Conservation (phyloP, 805 yeast species). For the Starmerella riodocensis region DNA sequence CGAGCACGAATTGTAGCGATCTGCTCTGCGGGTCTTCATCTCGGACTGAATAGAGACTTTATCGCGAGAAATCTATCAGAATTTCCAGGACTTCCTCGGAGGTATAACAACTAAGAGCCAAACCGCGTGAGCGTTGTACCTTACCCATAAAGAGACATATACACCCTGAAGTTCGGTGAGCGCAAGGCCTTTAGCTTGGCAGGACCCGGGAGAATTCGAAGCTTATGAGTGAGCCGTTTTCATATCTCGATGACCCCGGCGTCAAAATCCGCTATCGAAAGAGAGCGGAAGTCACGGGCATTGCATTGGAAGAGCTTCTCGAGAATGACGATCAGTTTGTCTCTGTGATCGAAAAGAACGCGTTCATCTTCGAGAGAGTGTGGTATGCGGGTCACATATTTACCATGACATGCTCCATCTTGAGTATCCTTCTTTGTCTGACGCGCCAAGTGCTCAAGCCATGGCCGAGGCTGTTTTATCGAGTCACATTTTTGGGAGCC, state of each 20-base stretch:
- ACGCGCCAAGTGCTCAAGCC: constrained; percentile 20
- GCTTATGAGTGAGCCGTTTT: too few relatives aligned
- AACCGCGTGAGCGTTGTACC: too few relatives aligned
- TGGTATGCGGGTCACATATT: constrained; percentile 17
- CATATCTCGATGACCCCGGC: constrained; percentile 8
- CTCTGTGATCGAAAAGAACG: constrained; percentile 6
- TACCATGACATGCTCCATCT: constrained; percentile 2
- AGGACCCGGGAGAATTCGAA: too few relatives aligned
- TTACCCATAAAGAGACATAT: too few relatives aligned
- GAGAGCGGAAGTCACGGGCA: background rate
- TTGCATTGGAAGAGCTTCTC: background rate
- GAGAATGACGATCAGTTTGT: background rate
- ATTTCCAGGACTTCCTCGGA: too few relatives aligned
- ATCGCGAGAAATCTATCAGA: too few relatives aligned
- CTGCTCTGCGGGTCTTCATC: too few relatives aligned
- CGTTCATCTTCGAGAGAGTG: constrained; percentile 5
- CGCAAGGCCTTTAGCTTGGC: too few relatives aligned
- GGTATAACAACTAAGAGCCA: too few relatives aligned
- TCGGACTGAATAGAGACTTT: too few relatives aligned
- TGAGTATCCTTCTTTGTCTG: constrained; percentile 17
- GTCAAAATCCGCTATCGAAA: background rate
- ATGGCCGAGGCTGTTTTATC: constrained; percentile 22
- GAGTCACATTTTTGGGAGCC: constrained; percentile 19
- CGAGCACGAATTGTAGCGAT: too few relatives aligned
- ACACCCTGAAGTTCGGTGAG: too few relatives aligned